Evolutionary conservation across 306 rosid genomes (phyloP).

Genomic region (Quercus engelmannii): DNA sequence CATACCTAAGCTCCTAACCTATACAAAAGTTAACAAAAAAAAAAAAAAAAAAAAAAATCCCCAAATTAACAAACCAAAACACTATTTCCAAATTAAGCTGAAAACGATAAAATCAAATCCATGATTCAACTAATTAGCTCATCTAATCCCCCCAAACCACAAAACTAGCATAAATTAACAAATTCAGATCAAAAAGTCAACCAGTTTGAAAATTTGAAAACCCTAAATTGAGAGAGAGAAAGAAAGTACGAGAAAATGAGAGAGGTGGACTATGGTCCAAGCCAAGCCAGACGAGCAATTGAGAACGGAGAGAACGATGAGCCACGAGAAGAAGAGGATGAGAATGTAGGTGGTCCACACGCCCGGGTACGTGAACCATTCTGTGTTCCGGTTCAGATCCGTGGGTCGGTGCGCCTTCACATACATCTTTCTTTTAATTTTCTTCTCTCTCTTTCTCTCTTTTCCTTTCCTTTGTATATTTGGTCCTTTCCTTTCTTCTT

Average conservation of each 20-base stretch:
- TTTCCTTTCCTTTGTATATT: no score
- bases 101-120: no score
- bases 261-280: constrained; percentile 46
- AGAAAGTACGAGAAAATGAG: constrained; percentile 30
- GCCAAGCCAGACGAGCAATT: constrained; percentile 42
- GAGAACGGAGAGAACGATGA: constrained; percentile 30
- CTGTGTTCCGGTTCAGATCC: constrained; percentile 51
- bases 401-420: constrained; percentile 37
- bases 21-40: no score
- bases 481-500: no score
- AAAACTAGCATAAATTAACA: background rate
- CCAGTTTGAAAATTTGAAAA: background rate
- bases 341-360: constrained; percentile 45
- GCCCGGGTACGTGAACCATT: constrained; percentile 48
- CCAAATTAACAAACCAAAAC: no score
- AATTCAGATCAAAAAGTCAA: background rate
- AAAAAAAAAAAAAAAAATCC: no score
- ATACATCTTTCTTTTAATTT: constrained; percentile 20
- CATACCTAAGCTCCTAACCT: no score
- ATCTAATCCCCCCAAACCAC: background rate
- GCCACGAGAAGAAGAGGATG: constrained; percentile 42
- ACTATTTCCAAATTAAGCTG: no score
- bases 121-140: background rate
- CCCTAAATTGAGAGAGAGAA: background rate
- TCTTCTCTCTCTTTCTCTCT: background rate